Percentiles rank a stretch among this genome's conserved stretches.
phyloP scores from a whole-genome alignment of 2,329 filamentous ascomycete genomes.

The Exophiala oligosperma region DNA sequence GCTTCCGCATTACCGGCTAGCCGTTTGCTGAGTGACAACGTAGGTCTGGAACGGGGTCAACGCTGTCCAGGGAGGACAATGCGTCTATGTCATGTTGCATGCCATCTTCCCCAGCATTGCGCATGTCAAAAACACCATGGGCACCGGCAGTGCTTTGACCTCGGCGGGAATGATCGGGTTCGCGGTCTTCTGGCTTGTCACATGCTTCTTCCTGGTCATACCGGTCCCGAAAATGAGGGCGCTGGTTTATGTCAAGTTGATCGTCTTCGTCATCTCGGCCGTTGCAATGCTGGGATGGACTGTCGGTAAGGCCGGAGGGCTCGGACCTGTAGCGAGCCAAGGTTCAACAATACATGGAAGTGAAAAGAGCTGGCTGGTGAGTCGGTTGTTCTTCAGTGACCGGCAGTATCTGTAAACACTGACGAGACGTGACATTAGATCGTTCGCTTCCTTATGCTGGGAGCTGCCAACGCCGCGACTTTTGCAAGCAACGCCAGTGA shows the following conservation, averaged over 20 bases:
- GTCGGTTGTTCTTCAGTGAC: background rate
- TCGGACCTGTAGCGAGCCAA: slow-evolving; percentile 32
- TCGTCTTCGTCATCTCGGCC: slow-evolving; percentile 40
- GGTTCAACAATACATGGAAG: slow-evolving; percentile 35
- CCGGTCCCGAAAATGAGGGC: slow-evolving; percentile 41
- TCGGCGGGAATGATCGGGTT: slow-evolving; percentile 46
- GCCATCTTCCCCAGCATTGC: slow-evolving; percentile 45
- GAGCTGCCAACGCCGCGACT: slow-evolving; percentile 21
- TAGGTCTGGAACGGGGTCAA: slow-evolving; percentile 45
- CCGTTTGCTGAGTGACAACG: background rate
- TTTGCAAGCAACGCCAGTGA: slow-evolving; percentile 27
- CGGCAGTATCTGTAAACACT: too few species aligned
- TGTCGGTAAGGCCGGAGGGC: slow-evolving; percentile 35
- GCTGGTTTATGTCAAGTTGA: slow-evolving; percentile 38
- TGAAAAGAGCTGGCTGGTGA: slow-evolving; percentile 25
- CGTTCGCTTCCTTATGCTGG: slow-evolving; percentile 31
- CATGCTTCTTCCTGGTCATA: slow-evolving; percentile 42
- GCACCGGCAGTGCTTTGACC: slow-evolving; percentile 40
- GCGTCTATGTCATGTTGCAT: slow-evolving; percentile 44
- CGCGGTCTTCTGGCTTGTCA: slow-evolving; percentile 43
- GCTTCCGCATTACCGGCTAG: background rate
- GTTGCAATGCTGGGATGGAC: slow-evolving; percentile 44
- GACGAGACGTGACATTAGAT: background rate
- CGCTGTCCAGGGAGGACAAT: slow-evolving; percentile 39
- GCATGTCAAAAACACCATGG: slow-evolving; percentile 42